Evolutionary conservation across 106 monocot genomes (phyloP).

Genomic region (Dendrobium chrysotoxum): DNA sequence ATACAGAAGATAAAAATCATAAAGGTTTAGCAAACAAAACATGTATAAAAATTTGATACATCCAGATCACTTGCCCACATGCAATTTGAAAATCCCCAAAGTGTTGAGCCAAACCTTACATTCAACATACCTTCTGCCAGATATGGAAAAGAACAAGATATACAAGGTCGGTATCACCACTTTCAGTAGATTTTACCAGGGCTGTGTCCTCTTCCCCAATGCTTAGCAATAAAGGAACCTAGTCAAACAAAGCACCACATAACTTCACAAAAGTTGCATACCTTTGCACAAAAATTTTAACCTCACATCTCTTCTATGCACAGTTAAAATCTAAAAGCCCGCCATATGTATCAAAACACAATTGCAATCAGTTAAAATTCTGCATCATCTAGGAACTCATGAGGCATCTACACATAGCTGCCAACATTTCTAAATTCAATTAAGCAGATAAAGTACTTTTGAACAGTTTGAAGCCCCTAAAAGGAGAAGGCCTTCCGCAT

Average conservation of each 20-base stretch:
- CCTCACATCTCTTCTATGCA: neutral
- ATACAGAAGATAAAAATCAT: slow-evolving; percentile 3
- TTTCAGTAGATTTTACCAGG: slow-evolving; percentile 78
- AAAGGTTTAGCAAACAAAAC: neutral
- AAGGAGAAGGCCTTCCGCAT: neutral
- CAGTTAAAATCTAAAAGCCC: neutral
- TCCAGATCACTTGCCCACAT: neutral
- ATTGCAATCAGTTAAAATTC: slow-evolving; percentile 7
- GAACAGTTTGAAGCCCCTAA: neutral
- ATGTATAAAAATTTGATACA: neutral
- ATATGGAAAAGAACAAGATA: slow-evolving; percentile 96
- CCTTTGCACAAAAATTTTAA: neutral
- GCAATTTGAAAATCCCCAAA: neutral
- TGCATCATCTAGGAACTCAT: neutral
- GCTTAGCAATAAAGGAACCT: slow-evolving; percentile 93
- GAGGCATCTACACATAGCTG: neutral
- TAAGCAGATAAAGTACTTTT: neutral
- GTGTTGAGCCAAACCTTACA: neutral
- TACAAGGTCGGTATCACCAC: slow-evolving; percentile 96
- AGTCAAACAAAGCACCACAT: slow-evolving; percentile 14
- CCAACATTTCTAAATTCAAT: neutral
- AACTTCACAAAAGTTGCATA: neutral
- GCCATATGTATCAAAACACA: neutral
- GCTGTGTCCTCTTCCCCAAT: slow-evolving; percentile 87
- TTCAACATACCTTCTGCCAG: slow-evolving; percentile 69